Percentiles rank a stretch among this genome's conserved stretches.
phyloP scores from a whole-genome alignment of 768 basidiomycete species.

The Leccinum subgranulosum region DNA sequence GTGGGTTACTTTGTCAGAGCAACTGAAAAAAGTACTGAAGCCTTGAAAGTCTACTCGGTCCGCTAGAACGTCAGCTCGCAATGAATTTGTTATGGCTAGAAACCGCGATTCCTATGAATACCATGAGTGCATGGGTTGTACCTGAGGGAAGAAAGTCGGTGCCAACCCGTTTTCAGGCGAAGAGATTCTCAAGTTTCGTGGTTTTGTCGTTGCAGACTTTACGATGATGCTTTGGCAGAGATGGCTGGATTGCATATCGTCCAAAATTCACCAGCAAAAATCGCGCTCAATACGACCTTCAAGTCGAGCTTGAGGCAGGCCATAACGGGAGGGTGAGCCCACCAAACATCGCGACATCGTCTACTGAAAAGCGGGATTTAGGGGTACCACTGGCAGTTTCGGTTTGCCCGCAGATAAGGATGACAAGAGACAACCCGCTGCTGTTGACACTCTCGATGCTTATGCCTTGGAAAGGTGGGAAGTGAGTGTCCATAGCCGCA shows the following conservation, averaged over 20 bases:
- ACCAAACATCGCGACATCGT: conserved; percentile 1
- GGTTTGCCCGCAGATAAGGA: conserved; percentile 72
- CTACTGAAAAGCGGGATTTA: conserved; percentile 27
- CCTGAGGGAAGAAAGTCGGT: conserved; percentile 69
- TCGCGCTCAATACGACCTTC: conserved; percentile 71
- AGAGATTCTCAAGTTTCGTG: conserved; percentile 2
- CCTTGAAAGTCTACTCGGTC: conserved; percentile 59
- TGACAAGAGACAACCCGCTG: conserved; percentile 52
- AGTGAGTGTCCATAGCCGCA: conserved; percentile 40
- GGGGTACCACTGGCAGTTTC: conserved; percentile 78
- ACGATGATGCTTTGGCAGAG: conserved; percentile 63
- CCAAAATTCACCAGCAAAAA: conserved; percentile 54
- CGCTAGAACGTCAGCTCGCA: conserved; percentile 79
- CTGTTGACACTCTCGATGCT: conserved; percentile 64
- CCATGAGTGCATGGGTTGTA: conserved; percentile 75
- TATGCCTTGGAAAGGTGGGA: conserved; percentile 92
- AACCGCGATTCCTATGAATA: conserved; percentile 58
- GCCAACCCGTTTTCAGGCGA: not conserved
- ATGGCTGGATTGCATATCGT: conserved; percentile 70
- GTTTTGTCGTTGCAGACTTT: conserved; percentile 46
- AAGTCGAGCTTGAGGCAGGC: conserved; percentile 79
- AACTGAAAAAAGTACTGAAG: conserved; percentile 1
- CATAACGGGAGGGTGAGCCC: conserved; percentile 78
- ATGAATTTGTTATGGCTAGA: conserved; percentile 92
- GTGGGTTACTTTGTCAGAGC: conserved; percentile 36